Conservation (phyloP, 179 eudicot species). For the Beta corolliflora region DNA sequence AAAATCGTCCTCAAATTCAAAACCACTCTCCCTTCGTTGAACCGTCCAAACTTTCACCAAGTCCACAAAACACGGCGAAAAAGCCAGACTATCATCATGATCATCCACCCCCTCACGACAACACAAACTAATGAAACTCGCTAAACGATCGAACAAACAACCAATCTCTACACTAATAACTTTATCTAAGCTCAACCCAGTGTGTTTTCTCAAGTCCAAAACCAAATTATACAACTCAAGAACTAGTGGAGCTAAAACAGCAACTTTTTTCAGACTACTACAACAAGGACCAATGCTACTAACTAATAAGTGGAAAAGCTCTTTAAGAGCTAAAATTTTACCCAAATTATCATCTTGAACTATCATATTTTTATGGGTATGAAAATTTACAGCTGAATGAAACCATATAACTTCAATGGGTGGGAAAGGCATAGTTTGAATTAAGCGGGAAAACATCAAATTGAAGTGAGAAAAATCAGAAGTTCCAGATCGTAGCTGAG, state of each 20-base stretch:
- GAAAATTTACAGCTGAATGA: constrained; percentile 71
- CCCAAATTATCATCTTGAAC: constrained; percentile 29
- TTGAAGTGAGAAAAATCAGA: constrained; percentile 56
- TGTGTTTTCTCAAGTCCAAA: constrained; percentile 25
- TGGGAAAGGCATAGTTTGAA: constrained; percentile 70
- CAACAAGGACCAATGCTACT: constrained; percentile 56
- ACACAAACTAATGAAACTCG: constrained; percentile 52
- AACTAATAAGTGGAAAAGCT: constrained; percentile 57
- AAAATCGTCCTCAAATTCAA: constrained; percentile 46
- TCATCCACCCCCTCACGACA: constrained; percentile 44
- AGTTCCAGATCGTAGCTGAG: constrained; percentile 44
- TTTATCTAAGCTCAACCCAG: constrained; percentile 32
- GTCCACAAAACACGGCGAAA: constrained; percentile 56
- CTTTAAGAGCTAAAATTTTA: constrained; percentile 43
- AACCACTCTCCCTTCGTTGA: constrained; percentile 37
- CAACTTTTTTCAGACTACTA: constrained; percentile 47
- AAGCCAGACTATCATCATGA: constrained; percentile 31
- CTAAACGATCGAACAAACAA: constrained; percentile 54
- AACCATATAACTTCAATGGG: constrained; percentile 83
- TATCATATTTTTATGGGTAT: constrained; percentile 32
- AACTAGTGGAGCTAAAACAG: constrained; percentile 64
- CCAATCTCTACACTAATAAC: constrained; percentile 40
- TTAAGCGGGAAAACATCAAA: constrained; percentile 61
- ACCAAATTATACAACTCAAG: constrained; percentile 51
- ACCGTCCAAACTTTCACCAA: constrained; percentile 65